phyloP scores from a whole-genome alignment of 495 filamentous ascomycete genomes.

The Bacidia gigantensis region DNA sequence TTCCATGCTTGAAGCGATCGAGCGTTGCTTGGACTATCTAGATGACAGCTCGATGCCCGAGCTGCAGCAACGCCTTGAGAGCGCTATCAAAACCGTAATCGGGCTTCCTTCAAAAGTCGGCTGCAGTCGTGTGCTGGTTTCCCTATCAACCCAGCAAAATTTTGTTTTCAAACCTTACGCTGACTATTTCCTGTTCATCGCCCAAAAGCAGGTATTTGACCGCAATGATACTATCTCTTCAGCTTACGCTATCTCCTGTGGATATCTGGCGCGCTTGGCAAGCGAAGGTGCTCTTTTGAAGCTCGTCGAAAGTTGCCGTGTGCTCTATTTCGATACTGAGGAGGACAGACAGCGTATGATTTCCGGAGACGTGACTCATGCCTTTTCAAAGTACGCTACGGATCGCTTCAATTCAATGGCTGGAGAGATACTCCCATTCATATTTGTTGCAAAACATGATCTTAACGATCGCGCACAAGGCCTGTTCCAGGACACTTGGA shows the following conservation, averaged over 20 bases:
- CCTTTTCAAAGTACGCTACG: conserved; percentile 71
- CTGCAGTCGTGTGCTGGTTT: conserved; percentile 70
- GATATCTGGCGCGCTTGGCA: conserved; percentile 68
- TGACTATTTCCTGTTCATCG: conserved; percentile 58
- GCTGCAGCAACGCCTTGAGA: conserved; percentile 56
- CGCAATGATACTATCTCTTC: conserved; percentile 81
- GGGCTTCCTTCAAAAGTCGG: conserved; percentile 89
- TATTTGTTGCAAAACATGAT: conserved; percentile 80
- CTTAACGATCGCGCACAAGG: conserved; percentile 60
- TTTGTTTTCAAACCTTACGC: conserved; percentile 64
- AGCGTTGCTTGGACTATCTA: conserved; percentile 73
- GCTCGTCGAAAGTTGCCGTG: conserved; percentile 50
- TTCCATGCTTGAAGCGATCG: conserved; percentile 89
- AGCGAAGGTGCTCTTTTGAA: conserved; percentile 53
- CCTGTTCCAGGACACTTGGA: conserved; percentile 71
- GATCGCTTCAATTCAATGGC: conserved; percentile 76
- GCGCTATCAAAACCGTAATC: conserved; percentile 68
- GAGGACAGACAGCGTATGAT: conserved; percentile 59
- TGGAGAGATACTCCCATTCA: conserved; percentile 61
- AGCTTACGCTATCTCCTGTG: conserved; percentile 71
- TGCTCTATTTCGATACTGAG: conserved; percentile 66
- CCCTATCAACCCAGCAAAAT: conserved; percentile 66
- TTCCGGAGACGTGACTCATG: conserved; percentile 63
- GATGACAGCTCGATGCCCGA: conserved; percentile 62
- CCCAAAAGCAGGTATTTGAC: conserved; percentile 70